A percentile compares a stretch with the other conserved stretches of the same genome.
Evolutionary conservation across 371 early-diverging fungal genomes (phyloP).

Genomic region (Syncephalastrum sp.): DNA sequence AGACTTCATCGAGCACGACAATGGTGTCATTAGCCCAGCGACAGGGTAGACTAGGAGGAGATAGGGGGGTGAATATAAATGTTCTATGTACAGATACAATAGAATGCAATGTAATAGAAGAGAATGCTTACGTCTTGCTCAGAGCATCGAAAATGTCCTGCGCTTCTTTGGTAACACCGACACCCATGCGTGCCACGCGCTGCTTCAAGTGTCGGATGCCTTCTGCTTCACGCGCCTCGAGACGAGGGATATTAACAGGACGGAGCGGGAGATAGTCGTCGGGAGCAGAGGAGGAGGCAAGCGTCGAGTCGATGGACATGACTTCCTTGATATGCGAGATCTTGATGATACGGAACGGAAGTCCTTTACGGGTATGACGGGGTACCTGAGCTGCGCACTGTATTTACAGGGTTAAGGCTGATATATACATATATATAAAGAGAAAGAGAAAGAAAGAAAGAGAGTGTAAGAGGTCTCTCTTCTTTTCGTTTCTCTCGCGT

Average conservation of each 20-base stretch:
- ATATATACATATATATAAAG: slow-evolving; percentile 9
- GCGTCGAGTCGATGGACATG: slow-evolving; percentile 32
- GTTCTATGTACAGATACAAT: too few relatives aligned
- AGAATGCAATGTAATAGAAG: too few relatives aligned
- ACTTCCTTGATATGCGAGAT: slow-evolving; percentile 63
- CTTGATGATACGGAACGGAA: slow-evolving; percentile 58
- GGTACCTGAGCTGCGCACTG: slow-evolving; percentile 15
- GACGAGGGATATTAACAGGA: slow-evolving; percentile 52
- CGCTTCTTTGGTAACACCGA: slow-evolving; percentile 75
- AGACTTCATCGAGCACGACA: slow-evolving; percentile 82
- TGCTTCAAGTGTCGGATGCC: slow-evolving; percentile 55
- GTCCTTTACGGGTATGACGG: slow-evolving; percentile 19
- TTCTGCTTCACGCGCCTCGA: slow-evolving; percentile 64
- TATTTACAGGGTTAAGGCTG: slow-evolving; percentile 21
- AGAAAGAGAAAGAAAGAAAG: too few relatives aligned
- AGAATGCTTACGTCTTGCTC: slow-evolving; percentile 66
- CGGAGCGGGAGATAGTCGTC: slow-evolving; percentile 24
- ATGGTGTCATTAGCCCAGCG: slow-evolving; percentile 77
- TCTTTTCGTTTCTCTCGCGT: too few relatives aligned
- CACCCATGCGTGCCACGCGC: slow-evolving; percentile 72
- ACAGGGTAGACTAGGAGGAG: slow-evolving; percentile 66
- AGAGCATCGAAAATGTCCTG: slow-evolving; percentile 84
- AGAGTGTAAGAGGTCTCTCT: too few relatives aligned
- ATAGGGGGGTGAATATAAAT: neutral
- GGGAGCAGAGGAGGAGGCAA: slow-evolving; percentile 24